These are phyloP conservation scores for Rutstroemia sp. DNA, from an alignment of 2,329 filamentous ascomycete genomes.

Conservation along the genomic window DNA sequence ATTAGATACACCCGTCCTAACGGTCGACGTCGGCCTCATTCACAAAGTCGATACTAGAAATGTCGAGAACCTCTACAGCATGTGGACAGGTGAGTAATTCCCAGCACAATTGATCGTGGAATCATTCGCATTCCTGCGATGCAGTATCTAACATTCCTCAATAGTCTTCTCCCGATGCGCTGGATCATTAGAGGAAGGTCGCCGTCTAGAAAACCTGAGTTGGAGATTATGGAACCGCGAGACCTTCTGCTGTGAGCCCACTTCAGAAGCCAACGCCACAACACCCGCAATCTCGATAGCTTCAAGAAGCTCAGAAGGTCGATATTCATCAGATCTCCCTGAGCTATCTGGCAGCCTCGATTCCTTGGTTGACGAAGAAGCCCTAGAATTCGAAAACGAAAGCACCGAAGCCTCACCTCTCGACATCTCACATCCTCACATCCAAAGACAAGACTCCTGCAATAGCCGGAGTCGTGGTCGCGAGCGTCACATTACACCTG, in stretches of 20 bases:
- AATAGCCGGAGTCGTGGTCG: constrained; percentile 64
- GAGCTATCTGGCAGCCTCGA: constrained; percentile 73
- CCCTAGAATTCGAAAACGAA: constrained; percentile 43
- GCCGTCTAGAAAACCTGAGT: constrained; percentile 87
- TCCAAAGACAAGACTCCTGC: constrained; percentile 64
- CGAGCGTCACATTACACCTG: constrained; percentile 86
- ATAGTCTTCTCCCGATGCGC: constrained; percentile 90
- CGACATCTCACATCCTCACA: constrained; percentile 53
- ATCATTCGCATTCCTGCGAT: constrained; percentile 3
- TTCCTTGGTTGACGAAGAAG: constrained; percentile 63
- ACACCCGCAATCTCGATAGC: constrained; percentile 33
- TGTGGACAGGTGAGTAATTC: constrained; percentile 77
- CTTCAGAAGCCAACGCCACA: constrained; percentile 43
- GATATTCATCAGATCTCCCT: constrained; percentile 52
- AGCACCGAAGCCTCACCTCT: constrained; percentile 44
- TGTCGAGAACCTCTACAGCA: constrained; percentile 87
- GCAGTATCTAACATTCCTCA: constrained; percentile 2
- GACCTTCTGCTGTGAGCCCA: constrained; percentile 75
- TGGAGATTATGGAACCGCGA: constrained; percentile 95
- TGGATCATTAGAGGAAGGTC: constrained; percentile 87
- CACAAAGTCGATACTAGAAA: constrained; percentile 92
- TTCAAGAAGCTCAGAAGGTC: constrained; percentile 25
- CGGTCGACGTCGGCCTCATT: constrained; percentile 85
- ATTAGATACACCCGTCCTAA: constrained; percentile 78
- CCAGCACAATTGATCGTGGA: background rate